Base-by-base conservation (phyloP, 768 basidiomycete species). In the Russula compacta region DNA sequence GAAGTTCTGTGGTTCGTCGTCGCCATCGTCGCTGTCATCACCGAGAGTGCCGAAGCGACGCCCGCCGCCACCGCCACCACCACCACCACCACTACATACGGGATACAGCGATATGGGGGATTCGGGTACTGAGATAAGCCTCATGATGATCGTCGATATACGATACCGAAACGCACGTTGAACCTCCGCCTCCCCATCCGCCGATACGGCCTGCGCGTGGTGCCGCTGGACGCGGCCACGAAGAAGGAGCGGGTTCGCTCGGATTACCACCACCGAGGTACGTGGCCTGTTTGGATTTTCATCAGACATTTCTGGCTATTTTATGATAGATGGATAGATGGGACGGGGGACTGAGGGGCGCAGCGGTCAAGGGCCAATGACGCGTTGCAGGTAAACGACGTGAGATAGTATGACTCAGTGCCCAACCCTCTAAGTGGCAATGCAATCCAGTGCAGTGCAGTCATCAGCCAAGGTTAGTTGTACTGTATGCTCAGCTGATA, bases 1-100 rank as follows among this genome's bases (percentile, higher is more conserved):
- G 80, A 86, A 90, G 17, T 80, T 79, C 39, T 78, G 77, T 5
- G 74, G 75, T 46, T 79, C 78, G 8, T 72, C 74, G 7, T 76
- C 77, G 10, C 50, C 60, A 40, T 80, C 79, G 3, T 77, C 77
- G 11, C 78, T 79, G 1, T 83, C 83, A 33, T 82, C 83, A 14
- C 81, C 79, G 33, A 74, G 58, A 10, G 71, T 69, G 4, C 69
- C 71, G 33, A 73, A 62, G 6, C 70, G 65, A 9, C 53, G 54
- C n/a, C 67, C 65, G 4, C 67, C 66, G 24, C 61, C 49, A 2
- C 67, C 65, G n/a, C n/a, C n/a, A n/a, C n/a, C n/a, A n/a, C 61
- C 49, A 24, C 67, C 64, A 8, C 67, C 67, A 36, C 61, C 48
- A 4, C 67, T 66, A 40, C 39, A 54, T 1, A n/a, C 9, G n/a